Percentiles rank a stretch among this genome's conserved stretches.
Conservation (phyloP, 2,329 filamentous ascomycete genomes). For the Fusarium anthophilum region DNA sequence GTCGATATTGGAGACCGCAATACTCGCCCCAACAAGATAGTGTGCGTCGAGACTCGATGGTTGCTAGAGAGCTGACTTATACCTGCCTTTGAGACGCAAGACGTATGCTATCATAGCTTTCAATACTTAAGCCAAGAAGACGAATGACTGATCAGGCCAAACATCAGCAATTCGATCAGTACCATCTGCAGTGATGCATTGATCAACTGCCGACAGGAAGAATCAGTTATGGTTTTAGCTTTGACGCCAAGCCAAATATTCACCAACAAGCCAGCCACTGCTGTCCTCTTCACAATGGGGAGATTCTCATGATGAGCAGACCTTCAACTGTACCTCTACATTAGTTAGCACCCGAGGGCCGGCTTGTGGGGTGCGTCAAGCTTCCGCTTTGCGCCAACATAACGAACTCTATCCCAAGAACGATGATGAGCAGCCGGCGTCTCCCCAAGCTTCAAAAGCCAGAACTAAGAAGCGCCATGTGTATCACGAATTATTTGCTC, state of each 20-base stretch:
- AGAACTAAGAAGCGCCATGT: neutral
- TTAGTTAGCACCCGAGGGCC: constrained; percentile 30
- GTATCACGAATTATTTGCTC: neutral
- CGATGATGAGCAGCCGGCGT: constrained; percentile 5
- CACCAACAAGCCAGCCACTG: neutral
- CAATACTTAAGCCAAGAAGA: neutral
- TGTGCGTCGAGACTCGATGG: no score
- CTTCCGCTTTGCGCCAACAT: constrained; percentile 21
- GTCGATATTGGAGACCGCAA: constrained; percentile 1
- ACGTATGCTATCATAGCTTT: neutral
- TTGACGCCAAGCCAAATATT: constrained; percentile 14
- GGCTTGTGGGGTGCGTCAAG: constrained; percentile 33
- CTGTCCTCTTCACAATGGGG: neutral
- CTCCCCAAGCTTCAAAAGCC: constrained; percentile 1
- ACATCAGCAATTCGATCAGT: neutral
- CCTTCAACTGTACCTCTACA: constrained; percentile 11
- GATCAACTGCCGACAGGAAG: constrained; percentile 17
- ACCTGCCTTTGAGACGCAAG: neutral
- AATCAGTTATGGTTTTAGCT: neutral
- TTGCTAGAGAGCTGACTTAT: no score
- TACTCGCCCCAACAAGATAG: neutral
- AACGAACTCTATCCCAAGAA: constrained; percentile 31
- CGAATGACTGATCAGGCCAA: neutral
- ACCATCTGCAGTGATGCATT: neutral
- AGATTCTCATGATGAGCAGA: neutral